These are phyloP conservation scores for Aspergillus funiculosus DNA, from an alignment of 495 filamentous ascomycete species.

Conservation along the genomic window DNA sequence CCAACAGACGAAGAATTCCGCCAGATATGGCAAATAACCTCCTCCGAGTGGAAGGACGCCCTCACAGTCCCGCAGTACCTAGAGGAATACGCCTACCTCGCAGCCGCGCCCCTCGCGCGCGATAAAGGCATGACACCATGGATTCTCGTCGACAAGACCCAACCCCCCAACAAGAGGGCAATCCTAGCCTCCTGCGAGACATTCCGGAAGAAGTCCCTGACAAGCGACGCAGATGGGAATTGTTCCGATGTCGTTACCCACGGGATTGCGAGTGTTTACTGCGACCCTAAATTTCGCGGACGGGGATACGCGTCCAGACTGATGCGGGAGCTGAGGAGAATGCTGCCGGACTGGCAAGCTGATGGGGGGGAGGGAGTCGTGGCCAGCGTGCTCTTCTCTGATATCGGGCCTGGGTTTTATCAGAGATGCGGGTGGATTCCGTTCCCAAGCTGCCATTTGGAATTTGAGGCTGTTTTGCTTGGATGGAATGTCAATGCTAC, in stretches of 20 bases:
- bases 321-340: neutral
- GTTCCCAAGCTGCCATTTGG: neutral
- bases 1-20: neutral
- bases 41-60: constrained; percentile 1
- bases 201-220: neutral
- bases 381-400: constrained; percentile 4
- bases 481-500: neutral
- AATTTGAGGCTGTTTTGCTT: neutral
- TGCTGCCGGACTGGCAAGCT: neutral
- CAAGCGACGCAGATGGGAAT: neutral
- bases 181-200: constrained; percentile 8
- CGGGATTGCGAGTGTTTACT: constrained; percentile 5
- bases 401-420: constrained; percentile 1
- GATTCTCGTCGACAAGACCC: neutral
- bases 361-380: neutral
- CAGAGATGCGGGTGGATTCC: neutral
- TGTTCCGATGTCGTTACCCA: neutral
- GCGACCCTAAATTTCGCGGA: neutral
- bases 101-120: neutral
- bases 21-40: constrained; percentile 1
- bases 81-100: constrained; percentile 2
- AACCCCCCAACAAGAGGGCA: neutral
- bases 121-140: constrained; percentile 3
- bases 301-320: constrained; percentile 2
- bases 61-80: neutral